A percentile compares a stretch with the other conserved stretches of the same genome.
Evolutionary conservation across 441 rosid genomes (phyloP).

Genomic region (Populus hybrid): DNA sequence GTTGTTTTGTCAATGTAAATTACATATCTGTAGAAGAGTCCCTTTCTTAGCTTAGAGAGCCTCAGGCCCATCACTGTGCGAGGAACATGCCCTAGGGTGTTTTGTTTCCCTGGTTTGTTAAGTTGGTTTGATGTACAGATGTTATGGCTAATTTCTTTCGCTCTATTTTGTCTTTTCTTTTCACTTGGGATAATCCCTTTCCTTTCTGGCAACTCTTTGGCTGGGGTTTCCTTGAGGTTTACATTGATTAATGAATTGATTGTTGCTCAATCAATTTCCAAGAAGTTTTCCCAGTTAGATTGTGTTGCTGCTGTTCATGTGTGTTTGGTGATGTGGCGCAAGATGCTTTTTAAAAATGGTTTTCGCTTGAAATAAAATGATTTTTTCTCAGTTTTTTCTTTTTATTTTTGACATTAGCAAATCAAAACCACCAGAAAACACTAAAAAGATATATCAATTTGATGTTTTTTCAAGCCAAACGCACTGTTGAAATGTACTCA

Average conservation of each 20-base stretch:
- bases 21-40: background rate
- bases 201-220: too few species aligned
- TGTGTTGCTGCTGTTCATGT: background rate
- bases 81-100: background rate
- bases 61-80: background rate
- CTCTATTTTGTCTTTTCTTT: too few species aligned
- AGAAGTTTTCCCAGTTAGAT: background rate
- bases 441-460: too few species aligned
- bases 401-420: too few species aligned
- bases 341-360: too few species aligned
- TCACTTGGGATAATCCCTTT: too few species aligned
- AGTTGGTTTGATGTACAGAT: background rate
- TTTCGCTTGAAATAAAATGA: too few species aligned
- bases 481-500: too few species aligned
- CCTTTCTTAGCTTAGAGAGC: background rate
- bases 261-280: background rate
- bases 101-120: background rate
- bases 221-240: background rate
- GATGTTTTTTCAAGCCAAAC: too few species aligned
- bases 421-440: too few species aligned
- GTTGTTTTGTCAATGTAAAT: background rate
- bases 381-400: accelerated
- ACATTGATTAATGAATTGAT: background rate
- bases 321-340: too few species aligned
- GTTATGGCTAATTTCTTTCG: background rate